Conservation (phyloP, 2,329 filamentous ascomycete genomes). For the Diaporthe australafricana region DNA sequence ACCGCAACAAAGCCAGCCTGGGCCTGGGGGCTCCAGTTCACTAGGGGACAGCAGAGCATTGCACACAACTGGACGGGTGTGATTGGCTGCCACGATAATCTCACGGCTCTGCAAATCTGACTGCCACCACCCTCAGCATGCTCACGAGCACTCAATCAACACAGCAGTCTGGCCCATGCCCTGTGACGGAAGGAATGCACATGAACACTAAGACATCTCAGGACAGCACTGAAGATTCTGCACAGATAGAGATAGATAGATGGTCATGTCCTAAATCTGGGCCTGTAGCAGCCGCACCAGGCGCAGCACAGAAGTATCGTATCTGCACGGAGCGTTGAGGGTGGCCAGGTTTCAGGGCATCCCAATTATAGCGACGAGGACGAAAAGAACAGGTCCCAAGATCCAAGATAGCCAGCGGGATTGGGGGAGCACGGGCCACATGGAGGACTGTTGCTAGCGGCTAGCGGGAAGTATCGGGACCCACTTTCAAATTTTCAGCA, state of each 20-base stretch:
- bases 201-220: neutral
- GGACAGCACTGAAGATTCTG: neutral
- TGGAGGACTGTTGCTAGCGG: slow-evolving; percentile 8
- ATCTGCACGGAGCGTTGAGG: neutral
- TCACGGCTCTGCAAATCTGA: slow-evolving; percentile 27
- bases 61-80: slow-evolving; percentile 6
- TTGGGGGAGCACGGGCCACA: slow-evolving; percentile 4
- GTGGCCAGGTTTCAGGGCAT: slow-evolving; percentile 19
- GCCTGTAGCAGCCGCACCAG: slow-evolving; percentile 11
- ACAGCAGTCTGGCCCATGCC: neutral
- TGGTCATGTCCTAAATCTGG: neutral
- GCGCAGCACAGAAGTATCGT: neutral
- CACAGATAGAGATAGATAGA: no score
- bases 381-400: slow-evolving; percentile 19
- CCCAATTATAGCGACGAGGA: slow-evolving; percentile 25
- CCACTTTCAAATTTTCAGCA: slow-evolving; percentile 28
- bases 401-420: neutral
- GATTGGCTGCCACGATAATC: slow-evolving; percentile 32
- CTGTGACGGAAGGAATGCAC: neutral
- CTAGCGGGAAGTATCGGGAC: slow-evolving; percentile 32
- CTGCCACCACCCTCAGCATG: neutral
- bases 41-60: slow-evolving; percentile 18
- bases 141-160: neutral
- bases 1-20: slow-evolving; percentile 3
- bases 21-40: slow-evolving; percentile 18